phyloP scores from a whole-genome alignment of 2,329 filamentous ascomycete species.

The Colletotrichum sp. region DNA sequence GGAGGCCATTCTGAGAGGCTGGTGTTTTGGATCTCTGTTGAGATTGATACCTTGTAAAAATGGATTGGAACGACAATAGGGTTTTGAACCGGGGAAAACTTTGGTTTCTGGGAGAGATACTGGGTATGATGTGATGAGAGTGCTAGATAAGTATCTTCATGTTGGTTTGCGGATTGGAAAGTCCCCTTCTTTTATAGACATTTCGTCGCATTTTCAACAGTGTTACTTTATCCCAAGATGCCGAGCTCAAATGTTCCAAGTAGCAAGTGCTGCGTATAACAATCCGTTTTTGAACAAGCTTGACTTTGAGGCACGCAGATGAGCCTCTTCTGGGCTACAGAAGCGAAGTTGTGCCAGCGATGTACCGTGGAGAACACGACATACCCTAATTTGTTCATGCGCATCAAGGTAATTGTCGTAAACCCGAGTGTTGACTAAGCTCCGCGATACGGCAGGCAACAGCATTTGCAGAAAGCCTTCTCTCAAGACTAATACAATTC shows the following conservation, averaged over 20 bases:
- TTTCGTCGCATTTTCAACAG: neutral
- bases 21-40: neutral
- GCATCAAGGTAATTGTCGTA: neutral
- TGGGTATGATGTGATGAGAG: neutral
- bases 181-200: neutral
- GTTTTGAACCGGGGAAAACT: neutral
- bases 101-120: neutral
- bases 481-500: neutral
- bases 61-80: neutral
- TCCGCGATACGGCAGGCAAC: neutral
- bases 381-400: neutral
- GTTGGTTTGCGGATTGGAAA: neutral
- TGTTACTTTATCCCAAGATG: neutral
- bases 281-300: neutral
- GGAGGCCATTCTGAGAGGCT: neutral
- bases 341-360: neutral
- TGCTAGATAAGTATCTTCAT: neutral
- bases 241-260: neutral
- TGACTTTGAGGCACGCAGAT: neutral
- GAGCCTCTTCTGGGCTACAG: neutral
- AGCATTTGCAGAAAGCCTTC: neutral
- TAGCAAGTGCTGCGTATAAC: neutral
- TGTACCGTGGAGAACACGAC: neutral
- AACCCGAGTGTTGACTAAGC: neutral
- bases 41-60: neutral